Base-by-base conservation (phyloP, 1,284 basidiomycete species). In the Austroboletus novae-zelandiae region DNA sequence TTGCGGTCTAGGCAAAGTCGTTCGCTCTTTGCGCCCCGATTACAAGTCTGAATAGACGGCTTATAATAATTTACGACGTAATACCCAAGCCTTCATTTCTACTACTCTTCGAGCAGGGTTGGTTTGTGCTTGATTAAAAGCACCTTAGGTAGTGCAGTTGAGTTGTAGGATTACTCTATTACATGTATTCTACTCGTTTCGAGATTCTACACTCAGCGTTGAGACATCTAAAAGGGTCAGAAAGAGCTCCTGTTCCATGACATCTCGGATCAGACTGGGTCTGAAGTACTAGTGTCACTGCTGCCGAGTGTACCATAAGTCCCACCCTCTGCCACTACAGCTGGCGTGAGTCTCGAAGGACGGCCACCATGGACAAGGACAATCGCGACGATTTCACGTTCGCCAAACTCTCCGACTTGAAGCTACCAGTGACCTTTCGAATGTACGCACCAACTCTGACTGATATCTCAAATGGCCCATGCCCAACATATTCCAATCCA, bases 301-400 rank as follows among this genome's bases (percentile, higher is more conserved):
- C 47, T 7, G 3, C 4, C 30, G 2, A n/a, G 40, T 30, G 18
- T 9, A 36, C 32, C 37, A 30, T 25, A 35, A 40, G 35, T n/a
- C 9, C 9, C 30, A 40, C 15, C 20, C 31, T 32, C 31, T 10
- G 31, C 10, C 9, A 7, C 31, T 32, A 7, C 6, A 32, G 9
- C 9, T 10, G 31, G 14, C 31, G 31, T 3, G 10, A 10, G 31
- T 32, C 9, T 32, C 10, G 31, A 32, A 32, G 31, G 7, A 32
- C 14, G 31, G 31, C 5, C 20, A 9, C 35, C 48, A 89, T 89
- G 85, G 86, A 88, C 69, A 88, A 86, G 62, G 86, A 87, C 63
- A 84, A 80, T 58, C 75, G 84, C 50, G 83, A 86, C 56, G 92
- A 95, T 66, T 90, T 95, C 62, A 94, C 91, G 5, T 95, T 96